A percentile compares a stretch with the other conserved stretches of the same genome.
phyloP scores from a whole-genome alignment of 331 rosid genomes.

The Cucumis variabilis region DNA sequence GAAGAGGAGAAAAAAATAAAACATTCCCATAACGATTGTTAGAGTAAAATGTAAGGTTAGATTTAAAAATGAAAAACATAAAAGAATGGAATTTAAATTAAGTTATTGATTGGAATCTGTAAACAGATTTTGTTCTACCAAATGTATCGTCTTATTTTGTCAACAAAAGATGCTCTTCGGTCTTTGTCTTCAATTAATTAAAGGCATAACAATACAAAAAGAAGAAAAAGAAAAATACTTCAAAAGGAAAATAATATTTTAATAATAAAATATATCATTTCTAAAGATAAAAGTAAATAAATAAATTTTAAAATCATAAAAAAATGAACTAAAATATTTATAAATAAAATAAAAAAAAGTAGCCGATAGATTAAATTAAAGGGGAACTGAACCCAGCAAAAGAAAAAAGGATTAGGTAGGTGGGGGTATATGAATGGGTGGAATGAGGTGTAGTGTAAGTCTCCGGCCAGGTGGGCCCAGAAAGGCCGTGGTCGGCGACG shows the following conservation, averaged over 20 bases:
- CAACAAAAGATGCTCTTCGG: background rate
- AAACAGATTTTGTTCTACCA: constrained; percentile 2
- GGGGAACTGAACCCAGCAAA: background rate
- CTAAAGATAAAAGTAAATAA: background rate
- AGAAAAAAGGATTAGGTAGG: constrained; percentile 18
- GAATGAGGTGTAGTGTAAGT: background rate
- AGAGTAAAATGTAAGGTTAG: background rate
- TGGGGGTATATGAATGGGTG: constrained; percentile 3
- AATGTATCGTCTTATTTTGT: background rate
- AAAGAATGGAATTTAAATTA: background rate
- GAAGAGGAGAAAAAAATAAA: too few relatives aligned
- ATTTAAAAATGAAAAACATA: background rate
- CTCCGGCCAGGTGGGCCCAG: background rate
- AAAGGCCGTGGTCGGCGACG: constrained; percentile 10
- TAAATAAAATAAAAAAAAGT: too few relatives aligned
- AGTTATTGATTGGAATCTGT: background rate
- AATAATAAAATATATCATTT: background rate
- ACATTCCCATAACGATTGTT: too few relatives aligned
- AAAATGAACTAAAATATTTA: too few relatives aligned
- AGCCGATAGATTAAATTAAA: background rate
- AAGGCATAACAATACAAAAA: background rate
- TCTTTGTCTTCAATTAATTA: constrained; percentile 17
- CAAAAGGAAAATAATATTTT: background rate
- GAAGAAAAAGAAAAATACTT: background rate
- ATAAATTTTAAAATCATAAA: too few relatives aligned